These are phyloP conservation scores for Ceratocystis alfenasii DNA, from an alignment of 2,329 filamentous ascomycete species.

Conservation along the genomic window DNA sequence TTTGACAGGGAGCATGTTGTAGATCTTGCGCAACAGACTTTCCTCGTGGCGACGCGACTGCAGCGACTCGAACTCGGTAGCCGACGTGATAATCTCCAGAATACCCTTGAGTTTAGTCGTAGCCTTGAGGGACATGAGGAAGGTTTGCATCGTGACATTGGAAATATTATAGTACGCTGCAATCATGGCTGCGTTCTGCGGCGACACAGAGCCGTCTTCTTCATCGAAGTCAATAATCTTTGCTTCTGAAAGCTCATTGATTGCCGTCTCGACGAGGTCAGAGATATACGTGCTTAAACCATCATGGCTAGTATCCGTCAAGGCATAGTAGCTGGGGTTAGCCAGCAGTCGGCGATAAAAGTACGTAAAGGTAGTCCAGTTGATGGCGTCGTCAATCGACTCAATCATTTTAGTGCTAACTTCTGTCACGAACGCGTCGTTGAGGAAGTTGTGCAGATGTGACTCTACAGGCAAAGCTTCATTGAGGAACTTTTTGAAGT, in stretches of 20 bases:
- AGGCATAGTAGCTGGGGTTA: constrained; percentile 91
- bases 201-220: constrained; percentile 77
- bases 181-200: constrained; percentile 94
- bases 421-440: constrained; percentile 93
- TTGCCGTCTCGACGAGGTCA: constrained; percentile 81
- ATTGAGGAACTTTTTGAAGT: constrained; percentile 97
- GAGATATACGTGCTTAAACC: constrained; percentile 90
- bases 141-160: constrained; percentile 98
- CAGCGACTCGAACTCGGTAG: constrained; percentile 89
- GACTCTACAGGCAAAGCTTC: constrained; percentile 94
- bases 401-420: constrained; percentile 93
- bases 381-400: constrained; percentile 91
- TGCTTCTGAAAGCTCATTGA: constrained; percentile 81
- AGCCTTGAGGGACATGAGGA: constrained; percentile 77
- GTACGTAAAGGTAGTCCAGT: constrained; percentile 97
- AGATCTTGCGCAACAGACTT: constrained; percentile 74
- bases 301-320: constrained; percentile 80
- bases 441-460: constrained; percentile 78
- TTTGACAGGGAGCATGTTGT: constrained; percentile 89
- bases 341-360: constrained; percentile 91
- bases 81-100: constrained; percentile 90
- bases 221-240: constrained; percentile 95
- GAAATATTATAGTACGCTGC: constrained; percentile 99
- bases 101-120: constrained; percentile 95
- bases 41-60: constrained; percentile 92